Base-by-base conservation (phyloP, 2,329 filamentous ascomycete species). In the Aspergillus sp. region DNA sequence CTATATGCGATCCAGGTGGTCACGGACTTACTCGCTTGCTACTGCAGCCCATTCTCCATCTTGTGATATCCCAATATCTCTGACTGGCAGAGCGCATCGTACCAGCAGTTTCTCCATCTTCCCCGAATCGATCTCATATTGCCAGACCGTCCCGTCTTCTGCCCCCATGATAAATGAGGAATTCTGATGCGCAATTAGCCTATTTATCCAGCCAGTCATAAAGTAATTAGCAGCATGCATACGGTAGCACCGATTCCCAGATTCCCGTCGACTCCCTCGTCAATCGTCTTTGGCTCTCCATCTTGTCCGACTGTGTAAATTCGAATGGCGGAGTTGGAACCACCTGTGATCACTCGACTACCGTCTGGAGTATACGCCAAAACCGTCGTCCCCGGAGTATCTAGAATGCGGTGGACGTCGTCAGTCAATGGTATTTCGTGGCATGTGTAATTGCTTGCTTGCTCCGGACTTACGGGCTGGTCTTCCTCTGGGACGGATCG, bases 81-180 rank as follows among this genome's bases (percentile, higher is more conserved):
- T 81, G 30, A 96, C 81, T 0, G 93, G 88, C 2, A 96, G 73
- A n/a, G 88, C 83, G 48, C 84, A 87, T 53, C 93, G 83, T 28
- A 89, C 78, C 43, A 98, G 78, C 54, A 94, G 85, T 49, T 84
- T 83, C 52, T 94, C 87, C 69, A 94, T 88, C 48, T 65, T 60
- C 9, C 70, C 71, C 2, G 80, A 81, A 47, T 80, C 76, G 43
- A 96, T 77, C n/a, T 86, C 86, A 73, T 94, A 98, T 58, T 89
- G 81, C 73, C 86, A 94, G 59, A 98, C 88, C n/a, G 86, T 93
- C 61, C 94, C 93, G 70, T 97, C 90, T 67, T 98, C 91, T 19
- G 88, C 87, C 29, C 89, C 93, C 51, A 88, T 82, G 40, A 97
- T 81, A 63, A 96, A 94, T 66, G 86, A 89, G 50, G 85, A 81